Conservation (phyloP, 1,139 yeast genomes). For the Wickerhamomyces sp. region DNA sequence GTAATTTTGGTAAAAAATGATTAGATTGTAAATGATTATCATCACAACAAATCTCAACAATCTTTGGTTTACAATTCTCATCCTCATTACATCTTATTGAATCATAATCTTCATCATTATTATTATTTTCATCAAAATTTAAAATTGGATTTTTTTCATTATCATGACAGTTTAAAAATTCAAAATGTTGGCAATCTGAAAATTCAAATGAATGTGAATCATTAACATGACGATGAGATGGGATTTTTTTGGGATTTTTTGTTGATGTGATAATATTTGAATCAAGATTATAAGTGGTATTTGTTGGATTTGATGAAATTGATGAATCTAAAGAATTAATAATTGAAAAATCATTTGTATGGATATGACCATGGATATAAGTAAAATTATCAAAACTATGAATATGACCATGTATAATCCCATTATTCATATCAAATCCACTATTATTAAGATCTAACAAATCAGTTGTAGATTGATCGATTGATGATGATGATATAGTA, state of each 20-base stretch:
- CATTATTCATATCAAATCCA: constrained; percentile 26
- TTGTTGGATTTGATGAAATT: background rate
- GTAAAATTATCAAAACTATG: constrained; percentile 61
- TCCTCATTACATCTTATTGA: constrained; percentile 17
- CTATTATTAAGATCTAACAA: background rate
- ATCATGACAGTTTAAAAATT: constrained; percentile 33
- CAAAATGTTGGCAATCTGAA: constrained; percentile 34
- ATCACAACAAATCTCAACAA: constrained; percentile 36
- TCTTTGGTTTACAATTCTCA: constrained; percentile 30
- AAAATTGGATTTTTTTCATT: constrained; percentile 9
- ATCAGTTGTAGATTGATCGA: background rate
- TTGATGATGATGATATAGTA: background rate
- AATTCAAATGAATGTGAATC: constrained; percentile 16
- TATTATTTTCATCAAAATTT: background rate
- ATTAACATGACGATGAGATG: constrained; percentile 16
- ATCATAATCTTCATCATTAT: constrained; percentile 8
- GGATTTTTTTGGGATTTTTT: constrained; percentile 1
- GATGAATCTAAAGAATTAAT: constrained; percentile 26
- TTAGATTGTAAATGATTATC: constrained; percentile 20
- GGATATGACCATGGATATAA: constrained; percentile 67
- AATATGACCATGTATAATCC: constrained; percentile 64
- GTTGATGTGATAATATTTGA: background rate
- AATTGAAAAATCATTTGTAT: constrained; percentile 30
- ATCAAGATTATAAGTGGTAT: too few species aligned
- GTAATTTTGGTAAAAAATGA: constrained; percentile 2